phyloP scores from a whole-genome alignment of 2,329 filamentous ascomycete species.

The Phialemonium atrogriseum region DNA sequence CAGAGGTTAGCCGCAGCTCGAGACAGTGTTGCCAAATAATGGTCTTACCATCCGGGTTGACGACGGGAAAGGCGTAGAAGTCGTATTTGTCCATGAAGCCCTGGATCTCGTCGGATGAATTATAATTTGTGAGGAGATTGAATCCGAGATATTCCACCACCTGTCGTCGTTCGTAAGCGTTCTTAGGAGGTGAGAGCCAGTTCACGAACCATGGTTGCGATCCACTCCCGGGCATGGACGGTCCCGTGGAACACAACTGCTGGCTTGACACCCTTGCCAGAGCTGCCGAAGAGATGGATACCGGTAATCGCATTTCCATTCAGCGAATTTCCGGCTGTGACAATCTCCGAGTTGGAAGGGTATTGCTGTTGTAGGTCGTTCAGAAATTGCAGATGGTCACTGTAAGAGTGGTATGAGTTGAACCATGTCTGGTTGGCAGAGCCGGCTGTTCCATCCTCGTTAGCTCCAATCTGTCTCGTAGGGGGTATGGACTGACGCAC shows the following conservation, averaged over 20 bases:
- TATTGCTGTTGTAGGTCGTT: constrained; percentile 34
- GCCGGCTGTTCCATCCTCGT: constrained; percentile 8
- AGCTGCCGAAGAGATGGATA: constrained; percentile 43
- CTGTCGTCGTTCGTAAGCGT: constrained; percentile 3
- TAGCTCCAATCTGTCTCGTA: not conserved
- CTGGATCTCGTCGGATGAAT: constrained; percentile 25
- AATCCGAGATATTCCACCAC: constrained; percentile 39
- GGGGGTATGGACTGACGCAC: constrained; percentile 14
- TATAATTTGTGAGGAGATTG: constrained; percentile 35
- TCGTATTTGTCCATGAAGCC: constrained; percentile 47
- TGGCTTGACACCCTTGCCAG: constrained; percentile 34
- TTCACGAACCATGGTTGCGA: constrained; percentile 47
- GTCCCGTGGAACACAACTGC: constrained; percentile 43
- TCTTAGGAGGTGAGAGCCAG: constrained; percentile 42
- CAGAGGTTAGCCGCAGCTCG: no score
- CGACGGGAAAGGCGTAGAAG: constrained; percentile 48
- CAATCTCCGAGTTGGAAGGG: constrained; percentile 37
- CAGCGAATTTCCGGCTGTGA: constrained; percentile 35
- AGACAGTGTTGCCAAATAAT: not conserved
- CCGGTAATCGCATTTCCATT: constrained; percentile 49
- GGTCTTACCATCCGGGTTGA: constrained; percentile 40
- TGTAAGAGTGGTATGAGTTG: constrained; percentile 42
- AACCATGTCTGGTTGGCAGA: constrained; percentile 36
- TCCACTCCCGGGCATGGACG: constrained; percentile 48
- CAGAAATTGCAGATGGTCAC: constrained; percentile 41